Evolutionary conservation across 2,329 filamentous ascomycete genomes (phyloP).

Genomic region (Penicillium palitans): DNA sequence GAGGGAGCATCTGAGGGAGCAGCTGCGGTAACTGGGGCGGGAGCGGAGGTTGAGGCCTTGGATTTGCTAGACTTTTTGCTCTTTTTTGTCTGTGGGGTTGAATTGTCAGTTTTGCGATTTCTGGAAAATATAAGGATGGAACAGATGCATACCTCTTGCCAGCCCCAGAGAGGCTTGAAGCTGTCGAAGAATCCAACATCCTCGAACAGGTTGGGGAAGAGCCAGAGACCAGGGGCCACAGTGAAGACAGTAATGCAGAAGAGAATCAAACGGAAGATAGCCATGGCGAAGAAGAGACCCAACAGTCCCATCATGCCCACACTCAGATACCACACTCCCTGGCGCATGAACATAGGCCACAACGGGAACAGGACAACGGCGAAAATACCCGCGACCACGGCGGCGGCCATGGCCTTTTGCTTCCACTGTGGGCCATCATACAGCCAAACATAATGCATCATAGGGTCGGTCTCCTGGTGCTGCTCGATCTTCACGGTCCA

Average conservation of each 20-base stretch:
- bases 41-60: background rate
- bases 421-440: constrained; percentile 94
- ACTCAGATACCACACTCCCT: constrained; percentile 95
- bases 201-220: constrained; percentile 97
- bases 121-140: background rate
- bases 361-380: constrained; percentile 91
- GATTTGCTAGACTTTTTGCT: constrained; percentile 41
- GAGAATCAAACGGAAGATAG: constrained; percentile 91
- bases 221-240: constrained; percentile 85
- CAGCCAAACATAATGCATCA: constrained; percentile 91
- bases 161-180: constrained; percentile 94
- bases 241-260: constrained; percentile 91
- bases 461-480: constrained; percentile 72
- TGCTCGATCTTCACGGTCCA: constrained; percentile 97
- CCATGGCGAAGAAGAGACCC: constrained; percentile 94
- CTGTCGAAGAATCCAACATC: constrained; percentile 98
- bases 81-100: constrained; percentile 38
- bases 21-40: constrained; percentile 4
- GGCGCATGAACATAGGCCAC: constrained; percentile 86
- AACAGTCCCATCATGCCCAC: constrained; percentile 90
- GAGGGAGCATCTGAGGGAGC: constrained; percentile 7
- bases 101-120: constrained; percentile 4
- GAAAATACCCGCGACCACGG: constrained; percentile 81
- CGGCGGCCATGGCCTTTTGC: constrained; percentile 84
- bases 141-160: constrained; percentile 77